These are phyloP conservation scores for Jamesozyma gamospora DNA, from an alignment of 805 yeast species.

Conservation along the genomic window DNA sequence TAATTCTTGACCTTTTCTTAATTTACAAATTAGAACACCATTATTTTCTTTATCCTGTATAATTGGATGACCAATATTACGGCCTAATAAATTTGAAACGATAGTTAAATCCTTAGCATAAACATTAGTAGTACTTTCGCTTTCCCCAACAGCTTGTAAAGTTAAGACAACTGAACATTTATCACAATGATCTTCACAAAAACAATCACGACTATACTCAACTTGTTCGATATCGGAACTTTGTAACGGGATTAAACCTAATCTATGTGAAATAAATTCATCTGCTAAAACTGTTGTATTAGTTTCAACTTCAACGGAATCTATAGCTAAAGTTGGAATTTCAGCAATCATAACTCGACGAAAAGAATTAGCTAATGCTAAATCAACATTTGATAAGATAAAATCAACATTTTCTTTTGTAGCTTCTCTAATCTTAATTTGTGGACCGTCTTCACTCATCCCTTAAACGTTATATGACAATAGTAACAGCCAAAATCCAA, in stretches of 20 bases:
- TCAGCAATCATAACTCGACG: constrained; percentile 91
- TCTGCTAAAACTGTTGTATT: constrained; percentile 95
- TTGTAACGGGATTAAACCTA: constrained; percentile 85
- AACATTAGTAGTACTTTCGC: constrained; percentile 80
- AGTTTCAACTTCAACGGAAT: constrained; percentile 84
- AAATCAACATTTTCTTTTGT: constrained; percentile 85
- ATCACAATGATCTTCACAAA: constrained; percentile 95
- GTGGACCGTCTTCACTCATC: constrained; percentile 42
- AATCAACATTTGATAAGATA: constrained; percentile 75
- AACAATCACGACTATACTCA: constrained; percentile 88
- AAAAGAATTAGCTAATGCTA: constrained; percentile 83
- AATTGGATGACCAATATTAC: constrained; percentile 73
- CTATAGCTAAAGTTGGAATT: constrained; percentile 94
- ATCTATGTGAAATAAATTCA: constrained; percentile 88
- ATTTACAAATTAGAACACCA: constrained; percentile 86
- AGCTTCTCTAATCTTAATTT: constrained; percentile 79
- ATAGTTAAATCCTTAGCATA: constrained; percentile 72
- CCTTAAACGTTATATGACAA: not conserved
- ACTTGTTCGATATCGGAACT: constrained; percentile 75
- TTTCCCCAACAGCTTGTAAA: constrained; percentile 79
- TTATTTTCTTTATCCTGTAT: constrained; percentile 61
- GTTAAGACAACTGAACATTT: constrained; percentile 85
- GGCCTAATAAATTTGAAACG: constrained; percentile 30
- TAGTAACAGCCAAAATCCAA: too few species aligned
- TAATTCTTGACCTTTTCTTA: constrained; percentile 87